Evolutionary conservation across 306 rosid species (phyloP).

Genomic region (Pueraria montana): DNA sequence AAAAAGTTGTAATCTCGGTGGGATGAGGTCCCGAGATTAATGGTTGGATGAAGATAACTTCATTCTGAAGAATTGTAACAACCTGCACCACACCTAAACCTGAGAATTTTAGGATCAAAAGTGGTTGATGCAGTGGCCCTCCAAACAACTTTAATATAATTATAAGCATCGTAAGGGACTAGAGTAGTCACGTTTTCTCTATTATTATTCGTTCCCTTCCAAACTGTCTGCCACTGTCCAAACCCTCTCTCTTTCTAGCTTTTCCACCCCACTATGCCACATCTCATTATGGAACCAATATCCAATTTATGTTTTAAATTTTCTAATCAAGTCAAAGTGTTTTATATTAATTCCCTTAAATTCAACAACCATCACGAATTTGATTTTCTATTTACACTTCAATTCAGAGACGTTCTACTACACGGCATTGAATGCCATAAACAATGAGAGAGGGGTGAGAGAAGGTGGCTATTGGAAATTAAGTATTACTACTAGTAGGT

Average conservation of each 20-base stretch:
- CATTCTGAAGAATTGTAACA: too few species aligned
- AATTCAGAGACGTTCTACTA: background rate
- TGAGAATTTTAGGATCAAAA: too few species aligned
- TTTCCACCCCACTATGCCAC: conserved; percentile 36
- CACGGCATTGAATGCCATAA: conserved; percentile 53
- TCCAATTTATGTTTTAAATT: background rate
- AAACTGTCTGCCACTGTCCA: background rate
- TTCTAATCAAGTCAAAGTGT: conserved; percentile 5
- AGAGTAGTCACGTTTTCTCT: background rate
- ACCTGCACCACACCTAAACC: too few species aligned
- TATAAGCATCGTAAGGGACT: conserved; percentile 44
- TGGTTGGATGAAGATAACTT: background rate
- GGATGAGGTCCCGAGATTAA: conserved; percentile 11
- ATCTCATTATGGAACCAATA: conserved; percentile 10
- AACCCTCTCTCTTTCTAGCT: conserved; percentile 21
- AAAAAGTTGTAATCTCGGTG: background rate
- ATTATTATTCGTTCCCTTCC: conserved; percentile 31
- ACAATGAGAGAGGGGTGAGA: background rate
- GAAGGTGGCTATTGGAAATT: conserved; percentile 10
- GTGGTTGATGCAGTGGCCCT: conserved; percentile 39
- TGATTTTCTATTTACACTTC: conserved; percentile 38
- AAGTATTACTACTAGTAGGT: conserved; percentile 21
- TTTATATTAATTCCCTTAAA: conserved; percentile 24
- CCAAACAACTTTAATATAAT: conserved; percentile 44
- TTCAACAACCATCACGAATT: conserved; percentile 39